Conservation (phyloP, 1,139 yeast species). For the Taiozyma sp. region DNA sequence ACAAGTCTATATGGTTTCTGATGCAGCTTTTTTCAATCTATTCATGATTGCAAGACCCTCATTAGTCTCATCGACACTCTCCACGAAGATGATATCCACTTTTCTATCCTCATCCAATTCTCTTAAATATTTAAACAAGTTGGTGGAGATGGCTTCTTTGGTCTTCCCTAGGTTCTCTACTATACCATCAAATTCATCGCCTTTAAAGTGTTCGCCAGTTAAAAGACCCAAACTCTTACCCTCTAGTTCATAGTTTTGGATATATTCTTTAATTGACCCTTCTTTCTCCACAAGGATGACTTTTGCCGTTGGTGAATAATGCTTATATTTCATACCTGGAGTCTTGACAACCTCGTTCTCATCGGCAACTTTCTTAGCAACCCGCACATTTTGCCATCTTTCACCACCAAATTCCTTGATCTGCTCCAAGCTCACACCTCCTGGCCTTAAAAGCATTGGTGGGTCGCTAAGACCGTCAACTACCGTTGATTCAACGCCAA, state of each 20-base stretch:
- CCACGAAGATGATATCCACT: conserved; percentile 63
- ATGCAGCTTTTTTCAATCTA: conserved; percentile 82
- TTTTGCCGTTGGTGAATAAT: conserved; percentile 86
- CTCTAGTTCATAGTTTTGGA: conserved; percentile 7
- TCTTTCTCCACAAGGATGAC: conserved; percentile 58
- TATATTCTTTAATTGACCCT: conserved; percentile 16
- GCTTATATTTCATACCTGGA: conserved; percentile 97
- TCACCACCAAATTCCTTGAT: conserved; percentile 60
- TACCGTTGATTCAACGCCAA: conserved; percentile 93
- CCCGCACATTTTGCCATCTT: conserved; percentile 55
- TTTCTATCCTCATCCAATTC: conserved; percentile 56
- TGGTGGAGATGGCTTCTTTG: conserved; percentile 66
- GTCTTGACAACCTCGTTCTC: conserved; percentile 74
- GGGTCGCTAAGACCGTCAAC: conserved; percentile 84
- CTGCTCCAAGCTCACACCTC: conserved; percentile 83
- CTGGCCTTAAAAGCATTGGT: conserved; percentile 88
- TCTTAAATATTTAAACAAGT: conserved; percentile 67
- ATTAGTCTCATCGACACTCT: conserved; percentile 62
- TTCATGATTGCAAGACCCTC: conserved; percentile 97
- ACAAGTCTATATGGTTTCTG: conserved; percentile 30
- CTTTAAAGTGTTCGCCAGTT: conserved; percentile 23
- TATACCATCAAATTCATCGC: conserved; percentile 25
- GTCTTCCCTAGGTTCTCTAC: conserved; percentile 50
- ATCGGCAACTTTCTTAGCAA: conserved; percentile 66
- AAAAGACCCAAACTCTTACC: conserved; percentile 27